phyloP scores from a whole-genome alignment of 805 yeast species.

The Tetrapisispora namnaoensis region DNA sequence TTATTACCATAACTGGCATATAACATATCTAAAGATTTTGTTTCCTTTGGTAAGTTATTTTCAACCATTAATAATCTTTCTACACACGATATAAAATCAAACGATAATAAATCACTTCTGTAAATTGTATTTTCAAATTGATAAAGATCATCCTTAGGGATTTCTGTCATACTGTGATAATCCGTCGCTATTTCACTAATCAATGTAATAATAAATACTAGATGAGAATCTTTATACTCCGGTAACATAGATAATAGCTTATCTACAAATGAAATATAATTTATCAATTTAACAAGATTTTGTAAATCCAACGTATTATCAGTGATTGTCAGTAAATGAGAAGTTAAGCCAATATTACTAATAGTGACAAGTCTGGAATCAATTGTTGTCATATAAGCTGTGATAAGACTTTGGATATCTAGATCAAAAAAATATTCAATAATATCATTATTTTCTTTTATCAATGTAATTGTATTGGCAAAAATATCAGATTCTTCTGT shows the following conservation, averaged over 20 bases:
- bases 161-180: conserved; percentile 26
- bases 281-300: conserved; percentile 12
- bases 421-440: conserved; percentile 10
- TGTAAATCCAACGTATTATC: conserved; percentile 9
- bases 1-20: neutral
- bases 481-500: neutral
- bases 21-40: neutral
- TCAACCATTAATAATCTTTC: neutral
- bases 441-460: conserved; percentile 10
- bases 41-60: neutral
- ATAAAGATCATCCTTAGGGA: conserved; percentile 13
- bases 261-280: conserved; percentile 22
- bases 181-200: conserved; percentile 33
- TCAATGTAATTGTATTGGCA: conserved; percentile 7
- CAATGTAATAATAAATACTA: conserved; percentile 24
- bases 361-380: conserved; percentile 37
- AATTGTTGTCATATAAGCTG: conserved; percentile 23
- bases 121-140: conserved; percentile 15
- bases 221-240: conserved; percentile 5
- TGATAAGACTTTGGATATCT: conserved; percentile 13
- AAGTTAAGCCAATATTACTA: conserved; percentile 37
- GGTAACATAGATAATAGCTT: conserved; percentile 10
- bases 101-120: conserved; percentile 5
- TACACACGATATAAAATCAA: neutral
- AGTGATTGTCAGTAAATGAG: conserved; percentile 21